Base-by-base conservation (phyloP, 192 early-diverging fungal genomes). In the Diversispora epigaea region DNA sequence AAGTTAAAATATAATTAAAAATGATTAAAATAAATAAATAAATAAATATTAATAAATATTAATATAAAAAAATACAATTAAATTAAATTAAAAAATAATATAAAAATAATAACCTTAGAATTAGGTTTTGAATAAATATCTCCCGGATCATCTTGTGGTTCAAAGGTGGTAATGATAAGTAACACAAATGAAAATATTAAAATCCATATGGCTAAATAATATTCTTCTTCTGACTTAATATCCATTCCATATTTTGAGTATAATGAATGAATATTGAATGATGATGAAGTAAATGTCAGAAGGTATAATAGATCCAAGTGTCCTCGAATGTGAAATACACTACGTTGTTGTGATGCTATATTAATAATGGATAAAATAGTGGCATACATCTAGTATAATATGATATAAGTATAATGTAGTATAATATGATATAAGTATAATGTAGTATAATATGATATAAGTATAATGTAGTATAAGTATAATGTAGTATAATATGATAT, bases 61-160 rank as follows among this genome's bases (percentile, higher is more conserved):
- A 62, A 11, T 8, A 11, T 44, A 11, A 58, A 56, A 43, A 46
- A 22, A 22, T 46, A 25, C 39, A 46, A 19, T 60, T 2, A 41
- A 54, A 10, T 55, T 10, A 44, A 54, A 21, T 9, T 17, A 40
- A 46, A 8, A 54, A 7, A 4, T 17, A n/a, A n/a, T 61, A 21
- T 56, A 39, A 25, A 11, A 19, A 46, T 7, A 22, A 55, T 58
- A 49, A 49, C 58, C 71, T 62, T 21, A 41, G 55, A 22, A 73
- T 62, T 61, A 47, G 55, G 71, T 47, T 62, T 73, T 62, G 45
- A 45, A 32, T n/a, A 46, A 4, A 32, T 10, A 25, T 61, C 71
- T 9, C 46, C 57, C n/a, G n/a, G n/a, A 50, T 61, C 44, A 61
- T 62, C 58, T 46, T 44, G 41, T 14, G 71, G 71, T 47, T 73